Percentiles rank a stretch among this genome's conserved stretches.
These are phyloP conservation scores for Dichotomocladium elegans DNA, from an alignment of 371 early-diverging fungal genomes.

Conservation along the genomic window DNA sequence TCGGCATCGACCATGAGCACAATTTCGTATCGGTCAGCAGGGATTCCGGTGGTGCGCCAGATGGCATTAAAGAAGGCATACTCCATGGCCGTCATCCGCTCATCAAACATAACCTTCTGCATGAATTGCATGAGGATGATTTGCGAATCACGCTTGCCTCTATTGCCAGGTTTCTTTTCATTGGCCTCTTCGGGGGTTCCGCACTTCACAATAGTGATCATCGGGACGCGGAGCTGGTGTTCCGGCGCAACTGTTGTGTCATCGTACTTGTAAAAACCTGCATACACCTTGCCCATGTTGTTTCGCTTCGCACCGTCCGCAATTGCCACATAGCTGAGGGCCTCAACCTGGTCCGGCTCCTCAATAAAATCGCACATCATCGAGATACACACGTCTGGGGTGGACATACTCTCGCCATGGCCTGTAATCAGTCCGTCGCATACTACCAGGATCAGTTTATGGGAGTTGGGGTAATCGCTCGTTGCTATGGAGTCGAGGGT, in stretches of 20 bases:
- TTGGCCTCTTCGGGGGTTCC: constrained; percentile 77
- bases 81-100: constrained; percentile 94
- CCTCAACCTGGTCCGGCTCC: constrained; percentile 57
- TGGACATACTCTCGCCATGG: constrained; percentile 69
- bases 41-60: constrained; percentile 73
- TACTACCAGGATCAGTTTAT: constrained; percentile 89
- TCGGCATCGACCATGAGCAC: constrained; percentile 98
- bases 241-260: constrained; percentile 47
- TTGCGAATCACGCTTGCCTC: constrained; percentile 99
- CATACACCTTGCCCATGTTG: constrained; percentile 94
- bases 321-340: constrained; percentile 89
- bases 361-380: constrained; percentile 80
- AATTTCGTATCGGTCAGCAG: constrained; percentile 82
- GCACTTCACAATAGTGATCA: constrained; percentile 90
- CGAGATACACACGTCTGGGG: constrained; percentile 77
- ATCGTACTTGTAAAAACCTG: constrained; percentile 80
- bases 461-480: constrained; percentile 31
- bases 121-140: constrained; percentile 97
- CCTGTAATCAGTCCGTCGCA: constrained; percentile 87
- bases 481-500: constrained; percentile 94
- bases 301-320: constrained; percentile 90
- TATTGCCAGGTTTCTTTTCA: constrained; percentile 81
- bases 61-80: constrained; percentile 91
- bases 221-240: constrained; percentile 70
- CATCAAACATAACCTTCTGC: constrained; percentile 90